A percentile compares a stretch with the other conserved stretches of the same genome.
These are phyloP conservation scores for Aspergillus kassunensis DNA, from an alignment of 495 filamentous ascomycete genomes.

Conservation along the genomic window DNA sequence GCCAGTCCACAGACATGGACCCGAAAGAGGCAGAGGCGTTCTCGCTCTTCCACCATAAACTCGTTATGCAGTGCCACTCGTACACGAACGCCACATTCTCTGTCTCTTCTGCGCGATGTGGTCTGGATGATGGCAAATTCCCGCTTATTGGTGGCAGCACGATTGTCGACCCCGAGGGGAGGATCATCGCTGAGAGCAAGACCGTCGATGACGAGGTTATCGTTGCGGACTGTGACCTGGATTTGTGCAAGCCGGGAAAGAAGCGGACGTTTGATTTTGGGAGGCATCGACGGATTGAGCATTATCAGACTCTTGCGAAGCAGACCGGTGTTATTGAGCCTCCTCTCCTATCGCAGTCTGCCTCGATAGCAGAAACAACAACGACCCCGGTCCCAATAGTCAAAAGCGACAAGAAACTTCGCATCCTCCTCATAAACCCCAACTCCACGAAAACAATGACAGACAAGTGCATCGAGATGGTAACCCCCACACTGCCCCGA, in stretches of 20 bases:
- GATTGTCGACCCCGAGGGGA: constrained; percentile 46
- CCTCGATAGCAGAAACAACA: background rate
- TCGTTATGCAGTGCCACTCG: constrained; percentile 41
- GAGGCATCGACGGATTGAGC: constrained; percentile 43
- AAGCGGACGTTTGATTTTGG: constrained; percentile 45
- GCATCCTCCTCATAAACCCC: constrained; percentile 45
- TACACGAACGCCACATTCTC: constrained; percentile 49
- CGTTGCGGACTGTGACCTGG: constrained; percentile 43
- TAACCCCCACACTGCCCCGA: constrained; percentile 36
- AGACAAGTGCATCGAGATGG: constrained; percentile 34
- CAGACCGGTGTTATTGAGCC: constrained; percentile 46
- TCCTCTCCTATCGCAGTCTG: background rate
- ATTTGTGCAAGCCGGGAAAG: constrained; percentile 40
- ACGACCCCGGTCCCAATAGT: background rate
- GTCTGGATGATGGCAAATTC: constrained; percentile 42
- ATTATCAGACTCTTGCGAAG: constrained; percentile 35
- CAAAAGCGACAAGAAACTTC: background rate
- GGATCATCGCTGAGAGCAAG: constrained; percentile 42
- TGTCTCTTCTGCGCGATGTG: constrained; percentile 39
- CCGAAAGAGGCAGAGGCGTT: constrained; percentile 35
- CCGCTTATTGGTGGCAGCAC: constrained; percentile 47
- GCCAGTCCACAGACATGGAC: constrained; percentile 34
- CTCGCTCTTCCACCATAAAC: constrained; percentile 42
- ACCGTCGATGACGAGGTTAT: constrained; percentile 44
- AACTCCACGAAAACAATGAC: constrained; percentile 48